Evolutionary conservation across 257 asterid species (phyloP).

Genomic region (Lithospermum erythrorhizon): DNA sequence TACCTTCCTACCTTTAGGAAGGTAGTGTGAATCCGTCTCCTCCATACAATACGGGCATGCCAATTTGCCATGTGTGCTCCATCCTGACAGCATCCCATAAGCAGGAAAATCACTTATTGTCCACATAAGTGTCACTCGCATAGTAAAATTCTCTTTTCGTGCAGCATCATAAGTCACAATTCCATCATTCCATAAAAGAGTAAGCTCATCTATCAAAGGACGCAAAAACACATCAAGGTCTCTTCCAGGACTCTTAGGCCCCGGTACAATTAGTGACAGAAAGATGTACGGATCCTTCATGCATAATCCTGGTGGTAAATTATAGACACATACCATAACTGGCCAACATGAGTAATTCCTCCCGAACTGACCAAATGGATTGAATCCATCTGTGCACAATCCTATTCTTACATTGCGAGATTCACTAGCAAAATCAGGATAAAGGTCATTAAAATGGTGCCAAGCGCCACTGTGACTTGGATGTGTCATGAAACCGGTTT

Average conservation of each 20-base stretch:
- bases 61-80: conserved; percentile 5
- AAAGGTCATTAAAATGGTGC: not conserved
- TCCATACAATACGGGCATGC: too few relatives aligned
- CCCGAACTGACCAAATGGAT: not conserved
- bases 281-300: too few relatives aligned
- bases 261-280: not conserved
- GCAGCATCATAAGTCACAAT: not conserved
- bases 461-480: not conserved
- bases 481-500: not conserved
- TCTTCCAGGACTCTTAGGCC: conserved; percentile 1
- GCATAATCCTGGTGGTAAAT: too few relatives aligned
- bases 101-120: conserved; percentile 7
- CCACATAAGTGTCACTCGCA: conserved; percentile 6
- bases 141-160: not conserved
- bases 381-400: conserved; percentile 7
- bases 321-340: not conserved
- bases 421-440: not conserved
- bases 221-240: conserved; percentile 3
- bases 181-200: not conserved
- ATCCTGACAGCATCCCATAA: conserved; percentile 2
- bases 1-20: too few relatives aligned
- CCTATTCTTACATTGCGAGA: not conserved
- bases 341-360: not conserved
- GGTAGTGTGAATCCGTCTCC: too few relatives aligned
- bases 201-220: not conserved